Conservation (phyloP, 768 basidiomycete species). For the Pholiota conissans region DNA sequence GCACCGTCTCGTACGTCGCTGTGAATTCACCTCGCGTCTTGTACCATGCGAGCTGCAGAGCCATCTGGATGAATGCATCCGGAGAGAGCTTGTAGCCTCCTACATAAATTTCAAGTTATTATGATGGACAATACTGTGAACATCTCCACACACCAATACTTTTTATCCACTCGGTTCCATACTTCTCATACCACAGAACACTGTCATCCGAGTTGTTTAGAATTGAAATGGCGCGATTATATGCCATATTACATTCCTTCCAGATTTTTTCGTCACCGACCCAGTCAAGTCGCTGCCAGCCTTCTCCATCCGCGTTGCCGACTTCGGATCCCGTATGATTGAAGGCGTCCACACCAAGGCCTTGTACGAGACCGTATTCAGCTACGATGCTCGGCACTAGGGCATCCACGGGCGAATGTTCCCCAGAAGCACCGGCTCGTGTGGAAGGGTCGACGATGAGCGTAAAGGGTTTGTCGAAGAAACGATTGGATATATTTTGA, state of each 20-base stretch:
- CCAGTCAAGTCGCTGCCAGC: conserved; percentile 77
- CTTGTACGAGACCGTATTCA: conserved; percentile 77
- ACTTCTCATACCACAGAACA: conserved; percentile 79
- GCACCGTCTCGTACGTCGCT: conserved; percentile 90
- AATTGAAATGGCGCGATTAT: conserved; percentile 52
- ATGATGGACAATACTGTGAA: background rate
- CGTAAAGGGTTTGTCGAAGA: conserved; percentile 87
- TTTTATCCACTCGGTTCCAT: conserved; percentile 89
- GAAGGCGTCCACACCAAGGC: conserved; percentile 54
- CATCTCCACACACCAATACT: conserved; percentile 49
- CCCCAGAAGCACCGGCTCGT: conserved; percentile 84
- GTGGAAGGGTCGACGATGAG: conserved; percentile 84
- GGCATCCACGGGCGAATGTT: conserved; percentile 90
- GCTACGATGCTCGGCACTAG: conserved; percentile 85
- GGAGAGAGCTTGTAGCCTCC: conserved; percentile 48
- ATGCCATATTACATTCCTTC: conserved; percentile 59
- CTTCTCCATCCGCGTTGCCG: conserved; percentile 12
- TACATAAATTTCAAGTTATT: background rate
- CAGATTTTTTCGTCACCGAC: conserved; percentile 59
- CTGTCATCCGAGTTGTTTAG: conserved; percentile 82
- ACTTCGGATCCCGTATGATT: conserved; percentile 11
- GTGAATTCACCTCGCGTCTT: conserved; percentile 73
- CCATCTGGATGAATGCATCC: conserved; percentile 91
- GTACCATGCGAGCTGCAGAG: conserved; percentile 90
- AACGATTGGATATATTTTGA: conserved; percentile 71